A percentile compares a stretch with the other conserved stretches of the same genome.
phyloP scores from a whole-genome alignment of 257 asterid species.

The Nicotiana knightiana region DNA sequence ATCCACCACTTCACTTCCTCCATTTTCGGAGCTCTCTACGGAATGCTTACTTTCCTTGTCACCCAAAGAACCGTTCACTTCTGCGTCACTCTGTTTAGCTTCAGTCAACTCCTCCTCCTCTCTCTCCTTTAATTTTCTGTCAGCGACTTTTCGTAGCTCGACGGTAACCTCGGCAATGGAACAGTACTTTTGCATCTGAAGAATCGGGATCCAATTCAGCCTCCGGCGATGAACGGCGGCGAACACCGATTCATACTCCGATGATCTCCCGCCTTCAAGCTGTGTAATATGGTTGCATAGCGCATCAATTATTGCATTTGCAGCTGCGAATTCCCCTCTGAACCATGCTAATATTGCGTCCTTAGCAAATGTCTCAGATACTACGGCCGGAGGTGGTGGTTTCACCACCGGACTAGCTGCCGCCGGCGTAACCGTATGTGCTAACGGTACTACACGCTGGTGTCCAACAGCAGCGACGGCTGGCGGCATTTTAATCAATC shows the following conservation, averaged over 20 bases:
- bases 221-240: constrained; percentile 78
- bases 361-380: constrained; percentile 61
- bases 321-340: constrained; percentile 95
- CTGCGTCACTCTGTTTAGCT: background rate
- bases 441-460: constrained; percentile 38
- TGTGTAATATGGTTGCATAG: constrained; percentile 70
- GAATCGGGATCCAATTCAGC: constrained; percentile 92
- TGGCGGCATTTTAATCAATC: constrained; percentile 63
- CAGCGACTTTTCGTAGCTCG: constrained; percentile 69
- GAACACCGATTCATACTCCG: constrained; percentile 61
- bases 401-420: constrained; percentile 34
- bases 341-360: constrained; percentile 92
- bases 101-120: constrained; percentile 19
- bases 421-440: background rate
- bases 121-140: constrained; percentile 37
- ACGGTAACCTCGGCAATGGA: constrained; percentile 67
- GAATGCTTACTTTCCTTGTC: constrained; percentile 26
- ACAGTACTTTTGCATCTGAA: constrained; percentile 88
- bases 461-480: constrained; percentile 52
- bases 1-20: constrained; percentile 42
- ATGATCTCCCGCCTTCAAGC: constrained; percentile 47
- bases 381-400: constrained; percentile 29
- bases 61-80: constrained; percentile 13
- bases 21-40: constrained; percentile 33
- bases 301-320: constrained; percentile 90